Evolutionary conservation across 106 monocot genomes (phyloP), one percentile per base, ranked within the genome.

Genomic region (Gastrodia elata): DNA sequence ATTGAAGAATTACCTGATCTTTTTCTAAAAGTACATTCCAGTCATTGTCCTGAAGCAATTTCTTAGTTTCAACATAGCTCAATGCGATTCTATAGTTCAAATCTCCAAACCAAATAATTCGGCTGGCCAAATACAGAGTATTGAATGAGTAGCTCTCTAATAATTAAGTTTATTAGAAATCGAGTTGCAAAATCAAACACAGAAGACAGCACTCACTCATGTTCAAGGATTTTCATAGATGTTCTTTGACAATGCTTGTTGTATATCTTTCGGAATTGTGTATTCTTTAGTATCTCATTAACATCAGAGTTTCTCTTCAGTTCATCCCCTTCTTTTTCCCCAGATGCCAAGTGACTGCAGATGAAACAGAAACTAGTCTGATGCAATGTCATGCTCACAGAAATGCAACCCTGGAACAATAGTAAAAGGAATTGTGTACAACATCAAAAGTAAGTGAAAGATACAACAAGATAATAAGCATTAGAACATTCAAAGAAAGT

Each of bases 91-190:
- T 76, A 65, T 91, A 91, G 64, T 91, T 91, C 70, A 91, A 72
- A 59, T 91, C 91, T 15, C 91, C 91, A 16, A 91, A 75, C 91
- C 91, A 91, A 77, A 91, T 91, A 13, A 91, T 59, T 34, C 88
- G 85, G 64, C 91, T 91, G 80, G 4, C 37, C 42, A 57, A 74
- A 49, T 6, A 38, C 15, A 71, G 38, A 25, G 55, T 74, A 33
- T 5, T 20, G n/a, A 71, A 14, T 4, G 73, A 38, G 36, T 9
- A 13, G 18, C 7, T 52, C 6, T 20, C 34, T 18, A 39, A 36
- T 26, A 46, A 28, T 41, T 38, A 61, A 44, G 22, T 27, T 32
- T 58, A 13, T 4, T 52, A 13, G 4, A 74, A 48, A 13, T 16
- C 28, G n/a, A 6, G 39, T 41, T 6, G 64, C 61, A 3, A 13